Percentiles rank a stretch among this genome's conserved stretches.
phyloP scores from a whole-genome alignment of 768 basidiomycete genomes.

The Coprinopsis strossmayeri region DNA sequence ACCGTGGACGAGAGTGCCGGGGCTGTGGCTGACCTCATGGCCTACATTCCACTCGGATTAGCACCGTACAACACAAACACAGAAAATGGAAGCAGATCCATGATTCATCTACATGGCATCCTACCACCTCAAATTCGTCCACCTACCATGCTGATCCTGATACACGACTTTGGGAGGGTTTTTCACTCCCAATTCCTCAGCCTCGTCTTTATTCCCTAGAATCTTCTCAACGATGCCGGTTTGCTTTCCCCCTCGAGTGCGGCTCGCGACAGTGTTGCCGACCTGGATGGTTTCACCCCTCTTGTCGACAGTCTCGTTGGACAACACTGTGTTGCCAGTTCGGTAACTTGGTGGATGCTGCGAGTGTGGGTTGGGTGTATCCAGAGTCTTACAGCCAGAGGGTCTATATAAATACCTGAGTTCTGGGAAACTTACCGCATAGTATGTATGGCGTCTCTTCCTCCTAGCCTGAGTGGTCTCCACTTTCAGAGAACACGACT shows the following conservation, averaged over 20 bases:
- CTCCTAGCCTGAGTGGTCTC: too few relatives aligned
- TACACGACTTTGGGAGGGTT: constrained; percentile 11
- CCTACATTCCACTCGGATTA: background rate
- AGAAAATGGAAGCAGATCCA: background rate
- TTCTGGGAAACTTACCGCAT: too few relatives aligned
- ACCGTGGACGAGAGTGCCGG: background rate
- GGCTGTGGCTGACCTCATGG: background rate
- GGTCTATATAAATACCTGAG: too few relatives aligned
- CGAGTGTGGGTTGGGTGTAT: too few relatives aligned
- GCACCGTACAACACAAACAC: background rate
- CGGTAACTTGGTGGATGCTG: too few relatives aligned
- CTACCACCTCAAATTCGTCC: too few relatives aligned
- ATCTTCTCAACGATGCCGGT: constrained; percentile 5
- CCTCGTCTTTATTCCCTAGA: constrained; percentile 6
- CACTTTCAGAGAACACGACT: too few relatives aligned
- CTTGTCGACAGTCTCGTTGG: background rate
- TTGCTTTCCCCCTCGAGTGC: constrained; percentile 6
- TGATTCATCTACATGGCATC: too few relatives aligned
- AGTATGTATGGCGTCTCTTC: too few relatives aligned
- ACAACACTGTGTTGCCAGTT: too few relatives aligned
- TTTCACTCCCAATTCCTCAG: constrained; percentile 5
- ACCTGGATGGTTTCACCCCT: background rate
- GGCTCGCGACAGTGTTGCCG: background rate
- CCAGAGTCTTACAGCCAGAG: too few relatives aligned
- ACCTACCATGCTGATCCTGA: constrained; percentile 8